Base-by-base conservation (phyloP, 768 basidiomycete genomes). In the Neoboletus subvelutipes region DNA sequence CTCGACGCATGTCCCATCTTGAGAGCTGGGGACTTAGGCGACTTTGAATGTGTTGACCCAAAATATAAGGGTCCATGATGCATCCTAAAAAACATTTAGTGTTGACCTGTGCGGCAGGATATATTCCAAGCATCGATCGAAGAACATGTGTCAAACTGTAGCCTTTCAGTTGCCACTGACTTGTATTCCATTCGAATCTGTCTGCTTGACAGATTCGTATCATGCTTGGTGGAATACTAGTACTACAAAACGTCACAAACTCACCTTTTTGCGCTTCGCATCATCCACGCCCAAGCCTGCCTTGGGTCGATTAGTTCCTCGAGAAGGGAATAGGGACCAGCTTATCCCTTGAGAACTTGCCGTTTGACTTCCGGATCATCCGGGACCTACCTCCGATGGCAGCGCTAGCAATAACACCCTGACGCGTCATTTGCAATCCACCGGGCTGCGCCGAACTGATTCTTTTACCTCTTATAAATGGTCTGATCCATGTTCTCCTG, bases 31-130 rank as follows among this genome's bases (percentile, higher is more conserved):
- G 69, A 69, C 22, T 62, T 64, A 42, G 76, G 71, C 33, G 81
- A 83, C 54, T 83, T 77, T 61, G 85, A 88, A 65, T 88, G 85
- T 66, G 64, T 92, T 50, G 87, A 92, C 71, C 79, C 79, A 31
- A 62, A 71, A 18, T 74, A 73, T 43, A 88, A 24, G 13, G 43
- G 36, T 48, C 40, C n/a, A n/a, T 33, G 52, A 39, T 22, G 12
- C 8, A 18, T 39, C 5, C 52, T 64, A 15, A 58, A 10, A 18
- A 28, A 26, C 12, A 17, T 54, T 20, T 41, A 64, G 54, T 56
- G 48, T 29, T 57, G 51, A 63, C 47, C 7, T 67, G 59, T 36
- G 31, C 3, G 22, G 28, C n/a, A n/a, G 65, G 57, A 29, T 67
- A 62, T 55, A 33, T 49, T 31, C 56, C 54, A 31, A 58, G 54